Base-by-base conservation (phyloP, 225 moss, liverwort and hornwort species). In the Takakia lepidozioides region DNA sequence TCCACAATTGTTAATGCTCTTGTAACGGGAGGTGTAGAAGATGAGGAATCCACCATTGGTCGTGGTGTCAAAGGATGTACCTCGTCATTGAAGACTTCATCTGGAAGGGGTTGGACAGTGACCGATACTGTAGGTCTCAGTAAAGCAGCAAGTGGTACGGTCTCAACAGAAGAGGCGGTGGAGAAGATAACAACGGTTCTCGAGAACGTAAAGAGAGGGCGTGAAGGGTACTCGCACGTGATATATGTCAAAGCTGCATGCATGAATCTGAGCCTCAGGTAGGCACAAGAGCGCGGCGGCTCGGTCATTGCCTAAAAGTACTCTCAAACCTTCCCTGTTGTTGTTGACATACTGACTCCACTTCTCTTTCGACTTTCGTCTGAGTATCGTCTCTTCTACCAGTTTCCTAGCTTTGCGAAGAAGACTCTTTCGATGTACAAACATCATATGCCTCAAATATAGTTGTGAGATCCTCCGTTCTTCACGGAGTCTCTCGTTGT, bases 1-100 rank as follows among this genome's bases (percentile, higher is more conserved):
- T 62, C 67, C 18, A 63, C 53, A 8, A 16, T 73, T 14, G 63
- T 58, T 29, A 67, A 63, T 41, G 73, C 40, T 2, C 48, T 67
- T 17, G 62, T 73, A 19, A 59, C 67, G 3, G 67, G 67, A 46
- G 67, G 57, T 16, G 35, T 59, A 10, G 43, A 49, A 2, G 19
- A 13, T 2, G 54, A 25, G 25, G 49, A 37, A 1, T 63, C 63
- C 27, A 34, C 38, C 8, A 39, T 49, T 10, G 57, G 57, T 19
- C 55, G 55, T 32, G 42, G 28, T 1, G 59, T 51, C 16, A 51
- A 29, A 20, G 51, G 67, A 3, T 52, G 66, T 10, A 58, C 73
- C 20, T 18, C 49, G 1, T 11, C 8, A 8, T 53, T 73, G 51
- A 28, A 32, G 32, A 51, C 30, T 20, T 34, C 20, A 16, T 29